Evolutionary conservation across 106 monocot genomes (phyloP).

Genomic region (Platanthera zijinensis): DNA sequence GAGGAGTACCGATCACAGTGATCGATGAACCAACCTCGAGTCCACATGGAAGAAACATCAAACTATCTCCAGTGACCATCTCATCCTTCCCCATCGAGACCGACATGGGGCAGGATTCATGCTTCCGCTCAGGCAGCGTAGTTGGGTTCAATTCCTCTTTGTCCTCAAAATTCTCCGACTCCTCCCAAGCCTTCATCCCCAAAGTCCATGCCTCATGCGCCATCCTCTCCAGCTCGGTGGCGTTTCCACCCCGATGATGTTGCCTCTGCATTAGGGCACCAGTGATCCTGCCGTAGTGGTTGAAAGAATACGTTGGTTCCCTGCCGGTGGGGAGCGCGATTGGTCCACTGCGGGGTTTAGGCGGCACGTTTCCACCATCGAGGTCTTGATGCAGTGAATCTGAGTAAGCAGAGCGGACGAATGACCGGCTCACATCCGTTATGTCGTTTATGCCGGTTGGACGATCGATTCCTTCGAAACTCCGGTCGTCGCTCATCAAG

Average conservation of each 20-base stretch:
- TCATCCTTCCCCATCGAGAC: conserved; percentile 25
- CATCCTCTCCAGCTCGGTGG: conserved; percentile 58
- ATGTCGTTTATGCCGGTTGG: conserved; percentile 4
- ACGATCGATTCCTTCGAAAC: conserved; percentile 16
- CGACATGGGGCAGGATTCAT: conserved; percentile 51
- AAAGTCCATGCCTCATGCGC: conserved; percentile 71
- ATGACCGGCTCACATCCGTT: background rate
- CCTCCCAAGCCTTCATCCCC: conserved; percentile 75
- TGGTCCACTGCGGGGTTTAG: conserved; percentile 7
- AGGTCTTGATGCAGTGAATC: conserved; percentile 16
- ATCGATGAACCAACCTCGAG: conserved; percentile 61
- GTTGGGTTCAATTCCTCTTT: conserved; percentile 6
- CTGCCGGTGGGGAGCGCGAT: background rate
- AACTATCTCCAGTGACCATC: conserved; percentile 13
- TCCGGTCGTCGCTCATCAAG: conserved; percentile 16
- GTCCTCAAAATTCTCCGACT: conserved; percentile 24
- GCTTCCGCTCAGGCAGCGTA: conserved; percentile 14
- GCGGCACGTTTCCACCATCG: conserved; percentile 10
- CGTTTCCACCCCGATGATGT: conserved; percentile 23
- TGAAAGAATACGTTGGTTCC: background rate
- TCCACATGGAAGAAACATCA: conserved; percentile 76
- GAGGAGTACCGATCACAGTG: conserved; percentile 76
- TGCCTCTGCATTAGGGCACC: conserved; percentile 30
- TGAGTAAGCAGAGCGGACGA: conserved; percentile 14
- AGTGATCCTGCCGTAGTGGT: conserved; percentile 40